A percentile compares a stretch with the other conserved stretches of the same genome.
phyloP scores from a whole-genome alignment of 139 green algal species.

The Yamagishiella unicocca region DNA sequence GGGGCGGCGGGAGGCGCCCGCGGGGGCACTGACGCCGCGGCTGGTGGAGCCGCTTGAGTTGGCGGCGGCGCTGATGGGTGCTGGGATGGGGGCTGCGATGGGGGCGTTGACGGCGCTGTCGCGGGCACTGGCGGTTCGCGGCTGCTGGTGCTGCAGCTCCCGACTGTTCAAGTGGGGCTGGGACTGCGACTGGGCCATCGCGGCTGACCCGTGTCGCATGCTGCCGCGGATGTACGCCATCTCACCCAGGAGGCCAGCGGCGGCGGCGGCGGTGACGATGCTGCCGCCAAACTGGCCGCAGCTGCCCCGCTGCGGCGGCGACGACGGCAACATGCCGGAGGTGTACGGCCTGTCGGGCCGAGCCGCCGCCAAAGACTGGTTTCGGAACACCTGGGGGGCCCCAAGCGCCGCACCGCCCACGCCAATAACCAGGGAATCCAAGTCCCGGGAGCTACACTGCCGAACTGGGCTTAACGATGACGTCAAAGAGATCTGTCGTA shows the following conservation, averaged over 20 bases:
- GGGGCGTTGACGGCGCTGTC: background rate
- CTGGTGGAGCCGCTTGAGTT: background rate
- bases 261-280: background rate
- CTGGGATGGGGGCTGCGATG: too few relatives aligned
- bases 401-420: background rate
- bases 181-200: background rate
- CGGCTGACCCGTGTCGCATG: background rate
- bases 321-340: background rate
- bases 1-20: background rate
- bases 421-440: constrained; percentile 13
- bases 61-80: too few relatives aligned
- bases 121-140: background rate
- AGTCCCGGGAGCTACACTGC: background rate
- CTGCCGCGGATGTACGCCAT: background rate
- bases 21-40: background rate
- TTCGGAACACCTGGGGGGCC: background rate
- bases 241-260: background rate
- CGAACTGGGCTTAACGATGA: background rate
- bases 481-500: background rate
- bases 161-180: background rate
- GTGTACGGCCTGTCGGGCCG: background rate
- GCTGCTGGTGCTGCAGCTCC: background rate
- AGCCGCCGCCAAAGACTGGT: constrained; percentile 4
- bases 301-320: background rate
- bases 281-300: background rate